Evolutionary conservation across 2,329 filamentous ascomycete species (phyloP).

Genomic region (Blastomyces parvus): DNA sequence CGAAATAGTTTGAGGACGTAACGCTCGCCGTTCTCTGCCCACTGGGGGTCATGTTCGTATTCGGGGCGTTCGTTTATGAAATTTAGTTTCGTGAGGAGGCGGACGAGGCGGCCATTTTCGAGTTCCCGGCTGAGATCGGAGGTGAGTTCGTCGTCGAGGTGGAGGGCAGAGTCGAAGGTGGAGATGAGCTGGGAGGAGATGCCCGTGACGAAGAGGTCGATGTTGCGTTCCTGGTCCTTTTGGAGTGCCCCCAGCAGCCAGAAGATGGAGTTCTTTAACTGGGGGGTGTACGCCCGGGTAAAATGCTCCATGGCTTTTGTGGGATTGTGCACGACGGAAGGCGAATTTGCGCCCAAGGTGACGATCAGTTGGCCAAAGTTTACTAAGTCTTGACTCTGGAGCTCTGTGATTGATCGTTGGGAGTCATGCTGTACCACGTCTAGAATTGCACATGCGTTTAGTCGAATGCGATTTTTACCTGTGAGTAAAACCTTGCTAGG

Average conservation of each 20-base stretch:
- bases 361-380: slow-evolving; percentile 78
- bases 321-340: slow-evolving; percentile 51
- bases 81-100: slow-evolving; percentile 73
- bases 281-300: slow-evolving; percentile 62
- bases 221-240: slow-evolving; percentile 53
- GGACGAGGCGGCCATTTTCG: slow-evolving; percentile 78
- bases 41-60: slow-evolving; percentile 63
- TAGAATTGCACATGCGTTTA: slow-evolving; percentile 79
- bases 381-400: slow-evolving; percentile 79
- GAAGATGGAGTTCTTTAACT: slow-evolving; percentile 66
- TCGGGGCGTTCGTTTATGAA: slow-evolving; percentile 85
- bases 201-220: slow-evolving; percentile 67
- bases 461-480: slow-evolving; percentile 76
- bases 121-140: slow-evolving; percentile 68
- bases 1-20: slow-evolving; percentile 92
- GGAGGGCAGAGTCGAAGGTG: slow-evolving; percentile 68
- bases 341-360: slow-evolving; percentile 64
- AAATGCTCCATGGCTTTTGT: slow-evolving; percentile 67
- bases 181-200: slow-evolving; percentile 70
- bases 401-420: slow-evolving; percentile 57
- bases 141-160: slow-evolving; percentile 64
- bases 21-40: slow-evolving; percentile 87
- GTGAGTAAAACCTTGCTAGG: slow-evolving; percentile 83
- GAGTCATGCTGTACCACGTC: slow-evolving; percentile 80
- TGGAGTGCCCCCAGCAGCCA: slow-evolving; percentile 68